These are phyloP conservation scores for Furculomyces boomerangus DNA, from an alignment of 371 early-diverging fungal genomes.

Conservation along the genomic window DNA sequence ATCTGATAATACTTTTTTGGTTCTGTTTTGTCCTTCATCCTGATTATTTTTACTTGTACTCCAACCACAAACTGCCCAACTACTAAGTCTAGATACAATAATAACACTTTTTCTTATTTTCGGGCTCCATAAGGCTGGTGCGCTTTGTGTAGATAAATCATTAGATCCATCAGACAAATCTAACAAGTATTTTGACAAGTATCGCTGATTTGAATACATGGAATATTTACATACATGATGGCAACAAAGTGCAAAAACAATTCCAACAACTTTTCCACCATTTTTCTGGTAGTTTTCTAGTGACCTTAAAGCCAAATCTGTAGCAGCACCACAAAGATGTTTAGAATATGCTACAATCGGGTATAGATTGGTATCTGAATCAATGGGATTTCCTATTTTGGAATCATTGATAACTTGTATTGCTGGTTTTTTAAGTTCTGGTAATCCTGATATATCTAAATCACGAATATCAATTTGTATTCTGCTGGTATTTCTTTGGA, in stretches of 20 bases:
- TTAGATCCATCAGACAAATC: too few species aligned
- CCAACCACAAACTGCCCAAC: constrained; percentile 49
- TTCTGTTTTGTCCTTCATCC: too few species aligned
- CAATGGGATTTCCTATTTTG: background rate
- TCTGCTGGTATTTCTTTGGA: constrained; percentile 40
- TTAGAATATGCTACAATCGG: constrained; percentile 61
- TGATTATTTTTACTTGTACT: too few species aligned
- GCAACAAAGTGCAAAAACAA: constrained; percentile 79
- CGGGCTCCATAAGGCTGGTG: background rate
- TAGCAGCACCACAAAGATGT: constrained; percentile 86
- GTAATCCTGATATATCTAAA: constrained; percentile 33
- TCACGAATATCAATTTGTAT: constrained; percentile 70
- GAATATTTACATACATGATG: constrained; percentile 70
- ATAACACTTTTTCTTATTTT: background rate
- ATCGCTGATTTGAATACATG: constrained; percentile 50
- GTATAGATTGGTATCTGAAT: constrained; percentile 13
- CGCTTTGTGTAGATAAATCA: too few species aligned
- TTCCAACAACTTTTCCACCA: constrained; percentile 34
- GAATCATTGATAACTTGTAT: too few species aligned
- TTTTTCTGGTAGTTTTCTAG: constrained; percentile 35
- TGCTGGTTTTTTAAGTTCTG: constrained; percentile 20
- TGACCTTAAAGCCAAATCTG: constrained; percentile 68
- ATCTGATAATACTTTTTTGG: too few species aligned
- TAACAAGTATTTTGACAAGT: constrained; percentile 29
- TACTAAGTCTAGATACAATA: constrained; percentile 36